phyloP scores from a whole-genome alignment of 768 basidiomycete species.

The Mycena galopus region DNA sequence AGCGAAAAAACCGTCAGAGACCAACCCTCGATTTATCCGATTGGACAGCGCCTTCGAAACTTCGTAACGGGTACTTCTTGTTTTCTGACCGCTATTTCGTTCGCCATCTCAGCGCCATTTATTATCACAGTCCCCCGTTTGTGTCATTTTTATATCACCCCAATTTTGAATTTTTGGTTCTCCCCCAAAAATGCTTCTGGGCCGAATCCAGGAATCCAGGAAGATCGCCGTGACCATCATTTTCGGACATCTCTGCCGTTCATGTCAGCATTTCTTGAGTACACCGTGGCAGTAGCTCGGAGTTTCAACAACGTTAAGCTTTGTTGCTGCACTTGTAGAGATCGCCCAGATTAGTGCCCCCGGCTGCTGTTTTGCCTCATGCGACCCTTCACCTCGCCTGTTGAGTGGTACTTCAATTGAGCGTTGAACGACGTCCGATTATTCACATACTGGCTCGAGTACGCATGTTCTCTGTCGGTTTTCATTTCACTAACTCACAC shows the following conservation, averaged over 20 bases:
- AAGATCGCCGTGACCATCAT: background rate
- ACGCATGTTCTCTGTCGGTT: background rate
- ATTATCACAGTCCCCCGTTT: background rate
- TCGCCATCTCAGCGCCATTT: background rate
- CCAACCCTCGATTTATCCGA: background rate
- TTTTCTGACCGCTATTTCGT: background rate
- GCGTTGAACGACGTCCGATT: conserved; percentile 11
- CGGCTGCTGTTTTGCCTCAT: conserved; percentile 26
- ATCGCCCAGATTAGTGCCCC: conserved; percentile 35
- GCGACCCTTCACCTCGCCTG: conserved; percentile 21
- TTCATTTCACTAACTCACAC: background rate
- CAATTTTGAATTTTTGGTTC: background rate
- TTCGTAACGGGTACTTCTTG: background rate
- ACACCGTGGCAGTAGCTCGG: conserved; percentile 8
- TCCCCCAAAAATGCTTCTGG: background rate
- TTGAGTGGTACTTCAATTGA: conserved; percentile 15
- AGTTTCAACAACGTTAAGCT: conserved; percentile 21
- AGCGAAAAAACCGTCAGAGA: too few species aligned
- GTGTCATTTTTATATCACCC: background rate
- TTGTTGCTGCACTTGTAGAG: conserved; percentile 24
- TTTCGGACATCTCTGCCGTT: background rate
- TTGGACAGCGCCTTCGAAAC: background rate
- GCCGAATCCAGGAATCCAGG: background rate
- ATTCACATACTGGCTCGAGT: background rate
- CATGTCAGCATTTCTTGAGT: background rate